Evolutionary conservation across 1,139 yeast species (phyloP), one percentile per base, ranked within the genome.

Genomic region (Lodderomyces jiufengensis): DNA sequence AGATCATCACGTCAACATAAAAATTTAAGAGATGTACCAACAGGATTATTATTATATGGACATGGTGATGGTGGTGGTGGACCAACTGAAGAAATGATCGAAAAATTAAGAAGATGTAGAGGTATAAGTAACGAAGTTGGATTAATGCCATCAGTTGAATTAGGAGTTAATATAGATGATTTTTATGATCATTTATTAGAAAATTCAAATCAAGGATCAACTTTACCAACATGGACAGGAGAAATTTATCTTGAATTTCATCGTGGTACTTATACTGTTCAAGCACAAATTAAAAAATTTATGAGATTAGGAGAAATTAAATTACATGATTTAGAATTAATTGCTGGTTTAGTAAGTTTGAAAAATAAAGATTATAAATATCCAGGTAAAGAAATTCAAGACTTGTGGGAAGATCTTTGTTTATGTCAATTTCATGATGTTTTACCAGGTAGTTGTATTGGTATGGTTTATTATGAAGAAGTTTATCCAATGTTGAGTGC

Each of bases 31-130:
- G 78, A 79, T 47, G 90, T 83, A 35, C 92, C 86, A 37, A 75
- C 84, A 9, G 94, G 95, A 0, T 67, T 92, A 54, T 65, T 92
- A 54, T 68, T 88, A 37, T 92, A 78, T 51, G 98, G 98, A 27
- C 79, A 84, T 50, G 98, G 98, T 53, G 98, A 92, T 54, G 98
- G 98, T 49, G 98, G 98, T 44, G 97, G 97, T 46, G 98, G 98
- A 5, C 97, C 97, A 27, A 82, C 87, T 4, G 84, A 84, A 30
- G 95, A 84, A 52, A 90, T 88, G 95, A 54, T 92, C 45, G 97
- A 92, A 55, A 88, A 87, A 56, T 70, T 92, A 50, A 78, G 97
- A 56, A 78, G 97, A 50, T 83, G 92, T 56, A 75, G 97, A 52
- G 97, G 97, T 13, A 61, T 90, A 43, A 76, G 88, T 21, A 84